phyloP scores from a whole-genome alignment of 2,329 filamentous ascomycete species.

The Fusarium xylarioides region DNA sequence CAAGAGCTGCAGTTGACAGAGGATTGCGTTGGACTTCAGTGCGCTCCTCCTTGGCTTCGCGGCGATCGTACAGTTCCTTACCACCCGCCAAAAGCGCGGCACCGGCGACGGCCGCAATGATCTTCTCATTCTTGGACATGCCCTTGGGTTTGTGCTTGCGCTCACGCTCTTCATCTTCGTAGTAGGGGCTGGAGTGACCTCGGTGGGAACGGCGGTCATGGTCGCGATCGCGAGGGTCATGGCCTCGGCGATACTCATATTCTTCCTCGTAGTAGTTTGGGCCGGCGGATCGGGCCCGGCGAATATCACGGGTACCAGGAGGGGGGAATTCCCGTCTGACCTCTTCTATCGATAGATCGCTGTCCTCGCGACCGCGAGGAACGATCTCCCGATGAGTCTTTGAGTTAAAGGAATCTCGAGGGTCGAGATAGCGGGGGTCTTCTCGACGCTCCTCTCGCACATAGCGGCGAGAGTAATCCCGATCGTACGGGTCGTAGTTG shows the following conservation, averaged over 20 bases:
- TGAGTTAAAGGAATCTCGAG: conserved; percentile 59
- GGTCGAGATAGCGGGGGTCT: conserved; percentile 63
- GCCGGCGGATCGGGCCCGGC: conserved; percentile 72
- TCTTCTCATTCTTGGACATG: conserved; percentile 71
- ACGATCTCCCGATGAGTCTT: conserved; percentile 63
- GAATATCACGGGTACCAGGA: conserved; percentile 62
- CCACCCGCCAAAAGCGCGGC: conserved; percentile 71
- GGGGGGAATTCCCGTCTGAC: conserved; percentile 86
- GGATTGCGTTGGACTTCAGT: conserved; percentile 65
- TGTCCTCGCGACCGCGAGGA: conserved; percentile 73
- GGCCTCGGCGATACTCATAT: conserved; percentile 57
- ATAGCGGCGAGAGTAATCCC: conserved; percentile 60
- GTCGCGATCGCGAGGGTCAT: conserved; percentile 57
- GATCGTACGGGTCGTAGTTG: conserved; percentile 65
- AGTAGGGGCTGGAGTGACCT: conserved; percentile 58
- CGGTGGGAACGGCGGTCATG: conserved; percentile 57
- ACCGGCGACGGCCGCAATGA: conserved; percentile 71
- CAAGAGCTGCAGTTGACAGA: conserved; percentile 67
- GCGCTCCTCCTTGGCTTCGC: conserved; percentile 63
- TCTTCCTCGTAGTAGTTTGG: conserved; percentile 66
- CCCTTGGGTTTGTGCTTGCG: conserved; percentile 55
- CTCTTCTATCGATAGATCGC: conserved; percentile 80
- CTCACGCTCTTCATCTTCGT: conserved; percentile 69
- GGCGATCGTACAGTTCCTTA: conserved; percentile 73
- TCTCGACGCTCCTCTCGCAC: conserved; percentile 64